Evolutionary conservation across 2,329 filamentous ascomycete species (phyloP).

Genomic region (Alternaria conjuncta): DNA sequence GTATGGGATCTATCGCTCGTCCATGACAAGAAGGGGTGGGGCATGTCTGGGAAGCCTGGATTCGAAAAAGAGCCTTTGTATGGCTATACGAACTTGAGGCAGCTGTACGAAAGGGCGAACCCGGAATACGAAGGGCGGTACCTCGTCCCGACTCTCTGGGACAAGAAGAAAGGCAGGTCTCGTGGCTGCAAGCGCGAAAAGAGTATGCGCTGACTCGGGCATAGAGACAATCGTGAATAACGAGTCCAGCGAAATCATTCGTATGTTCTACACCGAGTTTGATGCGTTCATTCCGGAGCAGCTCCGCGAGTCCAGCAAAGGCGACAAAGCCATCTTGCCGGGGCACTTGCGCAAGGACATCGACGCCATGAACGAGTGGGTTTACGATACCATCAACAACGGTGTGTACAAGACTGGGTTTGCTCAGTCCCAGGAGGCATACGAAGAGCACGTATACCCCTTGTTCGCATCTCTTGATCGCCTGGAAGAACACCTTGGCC

Average conservation of each 20-base stretch:
- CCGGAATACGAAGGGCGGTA: conserved; percentile 62
- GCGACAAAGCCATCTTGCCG: conserved; percentile 71
- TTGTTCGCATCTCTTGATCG: conserved; percentile 80
- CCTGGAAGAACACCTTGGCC: conserved; percentile 71
- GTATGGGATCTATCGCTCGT: conserved; percentile 45
- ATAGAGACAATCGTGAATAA: conserved; percentile 41
- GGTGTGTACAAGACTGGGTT: conserved; percentile 72
- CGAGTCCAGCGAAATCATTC: conserved; percentile 44
- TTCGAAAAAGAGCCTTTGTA: conserved; percentile 9
- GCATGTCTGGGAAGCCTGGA: conserved; percentile 22
- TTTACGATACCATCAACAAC: conserved; percentile 67
- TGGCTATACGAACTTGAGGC: conserved; percentile 50
- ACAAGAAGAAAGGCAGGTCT: conserved; percentile 60
- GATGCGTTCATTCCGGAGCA: conserved; percentile 42
- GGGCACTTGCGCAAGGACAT: conserved; percentile 67
- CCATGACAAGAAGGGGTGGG: conserved; percentile 36
- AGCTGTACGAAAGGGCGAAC: conserved; percentile 75
- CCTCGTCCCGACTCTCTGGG: conserved; percentile 79
- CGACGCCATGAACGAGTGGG: conserved; percentile 71
- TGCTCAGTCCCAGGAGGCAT: conserved; percentile 81
- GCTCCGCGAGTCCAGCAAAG: conserved; percentile 60
- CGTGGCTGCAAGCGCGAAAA: fast-evolving
- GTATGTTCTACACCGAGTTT: conserved; percentile 42
- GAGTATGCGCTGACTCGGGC: conserved; percentile 2
- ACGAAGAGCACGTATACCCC: conserved; percentile 72